Evolutionary conservation across 768 basidiomycete genomes (phyloP).

Genomic region (Pholiota molesta): DNA sequence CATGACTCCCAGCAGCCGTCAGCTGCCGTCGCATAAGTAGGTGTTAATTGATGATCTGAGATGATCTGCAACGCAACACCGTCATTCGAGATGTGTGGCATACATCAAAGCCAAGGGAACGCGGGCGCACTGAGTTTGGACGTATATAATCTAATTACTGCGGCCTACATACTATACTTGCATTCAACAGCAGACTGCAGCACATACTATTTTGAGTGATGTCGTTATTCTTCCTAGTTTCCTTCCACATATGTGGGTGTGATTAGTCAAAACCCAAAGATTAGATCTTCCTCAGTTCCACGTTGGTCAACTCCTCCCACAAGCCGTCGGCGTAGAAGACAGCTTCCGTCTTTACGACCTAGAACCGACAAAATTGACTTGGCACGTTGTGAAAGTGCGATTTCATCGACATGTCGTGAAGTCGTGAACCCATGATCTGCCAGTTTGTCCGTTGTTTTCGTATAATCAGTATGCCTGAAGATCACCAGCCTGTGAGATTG

Average conservation of each 20-base stretch:
- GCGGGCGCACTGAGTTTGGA: not conserved
- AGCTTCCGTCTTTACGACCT: not conserved
- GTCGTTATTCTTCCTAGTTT: conserved; percentile 20
- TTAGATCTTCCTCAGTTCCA: conserved; percentile 10
- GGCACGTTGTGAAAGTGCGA: conserved; percentile 36
- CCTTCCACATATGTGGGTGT: not conserved
- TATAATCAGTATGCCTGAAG: conserved; percentile 23
- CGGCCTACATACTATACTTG: not conserved
- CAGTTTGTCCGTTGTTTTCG: conserved; percentile 39
- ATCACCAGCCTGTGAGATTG: conserved; percentile 7
- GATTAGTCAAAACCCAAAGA: not conserved
- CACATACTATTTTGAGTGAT: conserved; percentile 22
- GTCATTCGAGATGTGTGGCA: not conserved
- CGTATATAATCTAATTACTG: not conserved
- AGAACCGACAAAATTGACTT: conserved; percentile 7
- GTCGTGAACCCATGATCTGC: conserved; percentile 20
- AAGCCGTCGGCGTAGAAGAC: conserved; percentile 10
- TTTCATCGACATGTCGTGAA: conserved; percentile 37
- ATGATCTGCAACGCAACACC: not conserved
- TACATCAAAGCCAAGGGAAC: not conserved
- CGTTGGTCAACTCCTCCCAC: conserved; percentile 20
- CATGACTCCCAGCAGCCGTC: not conserved
- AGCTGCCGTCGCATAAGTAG: not conserved
- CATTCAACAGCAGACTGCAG: not conserved
- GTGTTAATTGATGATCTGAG: too few relatives aligned